Evolutionary conservation across 768 basidiomycete genomes (phyloP), one percentile per base, ranked within the genome.

Genomic region (Neoboletus magnificus): DNA sequence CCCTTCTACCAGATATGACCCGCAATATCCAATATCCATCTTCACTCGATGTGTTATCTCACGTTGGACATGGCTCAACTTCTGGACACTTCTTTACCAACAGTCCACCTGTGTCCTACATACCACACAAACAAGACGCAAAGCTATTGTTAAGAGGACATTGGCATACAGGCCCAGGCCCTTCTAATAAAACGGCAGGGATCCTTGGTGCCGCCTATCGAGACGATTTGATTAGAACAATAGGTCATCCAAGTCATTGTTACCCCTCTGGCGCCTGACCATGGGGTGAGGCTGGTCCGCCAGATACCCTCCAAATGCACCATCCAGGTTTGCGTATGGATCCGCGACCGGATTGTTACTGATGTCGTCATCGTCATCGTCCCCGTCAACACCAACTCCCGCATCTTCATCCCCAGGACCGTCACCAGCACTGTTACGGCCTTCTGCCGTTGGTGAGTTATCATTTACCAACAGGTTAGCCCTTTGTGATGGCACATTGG

Each of bases 251-350:
- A 84, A 77, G 49, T 82, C 81, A 52, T 74, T 74, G 48, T 77
- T 71, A 55, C 74, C 73, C 59, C 62, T 71, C 56, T 69, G 73
- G n/a, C 52, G 63, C 40, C 76, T 69, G 23, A 66, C 70, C 74
- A 87, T 77, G 48, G 89, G 85, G 50, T 77, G 78, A 43, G 92
- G 91, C 65, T 82, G 79, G 69, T 94, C 91, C 25, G 82, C 84
- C 40, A 82, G 52, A 63, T 90, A 89, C 60, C 79, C 83, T 18
- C 85, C 84, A 63, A 93, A 91, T 48, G 88, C 89, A 37, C 82
- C 80, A 61, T 79, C 89, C 51, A 97, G 72, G 58, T 87, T 87
- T 6, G 90, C 91, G 68, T 97, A 97, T 23, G 92, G 92, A 72
- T 95, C 92, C 11, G 64, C 55, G 18, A 51, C 55, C 49, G 64